Percentiles rank a stretch among this genome's conserved stretches.
Conservation (phyloP, 352 stramenopile genomes). For the Pythium insidiosum region DNA sequence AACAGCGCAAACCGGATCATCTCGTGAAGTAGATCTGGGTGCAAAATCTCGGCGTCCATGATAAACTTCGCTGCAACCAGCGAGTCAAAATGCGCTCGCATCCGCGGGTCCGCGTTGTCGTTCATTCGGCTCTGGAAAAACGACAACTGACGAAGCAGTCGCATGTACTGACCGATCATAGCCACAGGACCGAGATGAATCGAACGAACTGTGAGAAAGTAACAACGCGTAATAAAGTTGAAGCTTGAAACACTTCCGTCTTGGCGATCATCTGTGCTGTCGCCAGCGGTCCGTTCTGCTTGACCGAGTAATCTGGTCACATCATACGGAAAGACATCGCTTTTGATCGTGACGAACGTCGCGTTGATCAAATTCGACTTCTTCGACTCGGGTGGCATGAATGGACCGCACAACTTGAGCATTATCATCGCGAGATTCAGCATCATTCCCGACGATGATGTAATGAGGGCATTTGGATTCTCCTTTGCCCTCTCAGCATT, state of each 20-base stretch:
- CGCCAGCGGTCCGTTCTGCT: slow-evolving; percentile 15
- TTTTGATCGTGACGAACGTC: slow-evolving; percentile 38
- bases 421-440: slow-evolving; percentile 76
- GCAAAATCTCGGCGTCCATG: slow-evolving; percentile 68
- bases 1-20: slow-evolving; percentile 66
- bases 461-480: slow-evolving; percentile 61
- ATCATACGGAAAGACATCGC: slow-evolving; percentile 54
- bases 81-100: slow-evolving; percentile 70
- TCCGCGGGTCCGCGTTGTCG: slow-evolving; percentile 50
- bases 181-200: slow-evolving; percentile 90
- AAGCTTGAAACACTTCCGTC: slow-evolving; percentile 47
- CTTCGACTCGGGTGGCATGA: slow-evolving; percentile 67
- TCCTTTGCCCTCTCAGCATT: slow-evolving; percentile 76
- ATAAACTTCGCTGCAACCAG: slow-evolving; percentile 69
- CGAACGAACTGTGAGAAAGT: slow-evolving; percentile 91
- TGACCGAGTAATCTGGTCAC: slow-evolving; percentile 42
- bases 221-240: slow-evolving; percentile 96
- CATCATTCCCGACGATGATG: slow-evolving; percentile 65
- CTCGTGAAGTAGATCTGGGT: slow-evolving; percentile 73
- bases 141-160: slow-evolving; percentile 85
- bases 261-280: slow-evolving; percentile 13
- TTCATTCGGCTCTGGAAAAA: slow-evolving; percentile 85
- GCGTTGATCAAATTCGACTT: slow-evolving; percentile 70
- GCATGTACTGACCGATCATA: slow-evolving; percentile 77
- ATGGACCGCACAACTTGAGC: slow-evolving; percentile 72